These are phyloP conservation scores for Cicer cuneatum DNA, from an alignment of 306 rosid species.

Conservation along the genomic window DNA sequence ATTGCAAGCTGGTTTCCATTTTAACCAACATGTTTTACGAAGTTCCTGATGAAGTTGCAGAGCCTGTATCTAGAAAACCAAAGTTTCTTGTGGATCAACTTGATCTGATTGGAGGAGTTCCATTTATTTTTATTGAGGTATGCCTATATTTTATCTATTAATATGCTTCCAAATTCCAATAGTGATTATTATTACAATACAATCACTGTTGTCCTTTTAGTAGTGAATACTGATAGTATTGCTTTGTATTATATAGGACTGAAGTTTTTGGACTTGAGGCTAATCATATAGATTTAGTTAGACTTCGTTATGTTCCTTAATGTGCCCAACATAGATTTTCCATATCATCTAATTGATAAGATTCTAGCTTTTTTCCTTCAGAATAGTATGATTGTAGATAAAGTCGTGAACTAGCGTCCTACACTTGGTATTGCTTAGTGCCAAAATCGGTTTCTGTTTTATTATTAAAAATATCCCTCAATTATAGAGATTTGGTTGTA, in stretches of 20 bases:
- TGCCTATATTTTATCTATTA: slow-evolving; percentile 41
- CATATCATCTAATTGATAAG: slow-evolving; percentile 13
- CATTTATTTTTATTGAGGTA: slow-evolving; percentile 91
- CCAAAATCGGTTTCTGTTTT: too few relatives aligned
- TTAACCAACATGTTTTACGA: slow-evolving; percentile 93
- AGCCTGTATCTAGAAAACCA: slow-evolving; percentile 53
- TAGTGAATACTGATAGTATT: slow-evolving; percentile 15
- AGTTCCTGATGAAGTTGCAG: slow-evolving; percentile 61
- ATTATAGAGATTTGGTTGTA: too few relatives aligned
- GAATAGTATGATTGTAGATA: slow-evolving; percentile 20
- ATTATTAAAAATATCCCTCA: too few relatives aligned
- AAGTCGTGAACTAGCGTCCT: slow-evolving; percentile 18
- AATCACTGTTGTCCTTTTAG: slow-evolving; percentile 11
- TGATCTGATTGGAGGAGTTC: slow-evolving; percentile 93
- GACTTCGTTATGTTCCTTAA: slow-evolving; percentile 22
- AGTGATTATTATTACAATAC: neutral
- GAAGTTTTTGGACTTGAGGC: slow-evolving; percentile 25
- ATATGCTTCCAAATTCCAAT: slow-evolving; percentile 9
- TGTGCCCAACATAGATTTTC: slow-evolving; percentile 9
- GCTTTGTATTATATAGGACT: slow-evolving; percentile 1
- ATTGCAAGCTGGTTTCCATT: slow-evolving; percentile 88
- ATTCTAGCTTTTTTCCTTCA: slow-evolving; percentile 5
- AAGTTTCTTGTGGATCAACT: slow-evolving; percentile 83
- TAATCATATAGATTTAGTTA: slow-evolving; percentile 4
- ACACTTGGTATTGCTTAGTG: neutral